phyloP scores from a whole-genome alignment of 495 filamentous ascomycete species.

The Penicillium steckii region DNA sequence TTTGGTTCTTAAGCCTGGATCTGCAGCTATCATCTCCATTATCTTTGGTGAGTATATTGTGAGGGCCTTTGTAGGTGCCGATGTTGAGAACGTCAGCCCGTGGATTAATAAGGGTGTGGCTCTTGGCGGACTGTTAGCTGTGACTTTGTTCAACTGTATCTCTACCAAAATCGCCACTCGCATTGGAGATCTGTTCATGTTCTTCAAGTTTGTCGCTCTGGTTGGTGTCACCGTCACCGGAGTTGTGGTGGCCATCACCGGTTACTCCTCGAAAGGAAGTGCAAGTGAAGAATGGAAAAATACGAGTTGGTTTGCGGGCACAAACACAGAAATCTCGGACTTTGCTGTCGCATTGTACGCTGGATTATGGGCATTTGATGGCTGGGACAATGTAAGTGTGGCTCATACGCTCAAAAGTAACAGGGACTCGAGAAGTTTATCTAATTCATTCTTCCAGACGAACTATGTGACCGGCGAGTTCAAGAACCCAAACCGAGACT shows the following conservation, averaged over 20 bases:
- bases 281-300: constrained; percentile 87
- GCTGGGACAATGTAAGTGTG: constrained; percentile 89
- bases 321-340: constrained; percentile 70
- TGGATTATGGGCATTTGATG: constrained; percentile 96
- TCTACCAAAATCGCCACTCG: constrained; percentile 84
- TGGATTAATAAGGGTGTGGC: constrained; percentile 94
- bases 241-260: constrained; percentile 85
- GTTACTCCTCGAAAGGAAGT: constrained; percentile 69
- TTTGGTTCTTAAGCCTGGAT: constrained; percentile 88
- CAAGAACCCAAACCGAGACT: constrained; percentile 82
- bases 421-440: no score
- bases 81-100: constrained; percentile 68
- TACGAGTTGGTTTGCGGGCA: constrained; percentile 84
- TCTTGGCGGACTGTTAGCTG: constrained; percentile 66
- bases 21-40: constrained; percentile 90
- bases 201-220: constrained; percentile 91
- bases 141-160: constrained; percentile 84
- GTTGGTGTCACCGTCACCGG: constrained; percentile 85
- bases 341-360: constrained; percentile 95
- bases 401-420: no score
- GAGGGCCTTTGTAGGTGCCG: constrained; percentile 77
- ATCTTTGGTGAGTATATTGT: constrained; percentile 98
- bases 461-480: constrained; percentile 98
- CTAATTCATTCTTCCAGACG: constrained; percentile 53
- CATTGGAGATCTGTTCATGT: constrained; percentile 88